These are phyloP conservation scores for Lipomyces chichibuensis DNA, from an alignment of 805 yeast genomes.

Conservation along the genomic window DNA sequence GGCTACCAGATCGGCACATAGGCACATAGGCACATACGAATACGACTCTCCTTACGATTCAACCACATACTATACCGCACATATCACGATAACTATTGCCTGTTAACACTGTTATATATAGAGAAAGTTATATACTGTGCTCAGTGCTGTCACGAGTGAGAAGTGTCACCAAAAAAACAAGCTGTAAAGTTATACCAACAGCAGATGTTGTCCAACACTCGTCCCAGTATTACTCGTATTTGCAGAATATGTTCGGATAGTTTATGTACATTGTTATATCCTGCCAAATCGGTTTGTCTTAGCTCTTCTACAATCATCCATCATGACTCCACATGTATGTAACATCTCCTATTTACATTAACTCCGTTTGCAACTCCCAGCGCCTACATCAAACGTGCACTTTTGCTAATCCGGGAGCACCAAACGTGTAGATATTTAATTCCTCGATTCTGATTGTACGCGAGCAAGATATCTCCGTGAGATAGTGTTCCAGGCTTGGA, in stretches of 20 bases:
- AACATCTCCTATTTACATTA: neutral
- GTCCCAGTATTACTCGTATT: neutral
- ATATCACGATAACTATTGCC: neutral
- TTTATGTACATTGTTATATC: neutral
- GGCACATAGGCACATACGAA: too few relatives aligned
- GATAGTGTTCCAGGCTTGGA: constrained; percentile 87
- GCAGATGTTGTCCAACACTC: too few relatives aligned
- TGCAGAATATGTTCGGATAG: neutral
- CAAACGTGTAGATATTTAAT: neutral
- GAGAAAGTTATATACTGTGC: neutral
- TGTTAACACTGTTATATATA: too few relatives aligned
- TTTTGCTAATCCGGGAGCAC: neutral
- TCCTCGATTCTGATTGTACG: constrained; percentile 52
- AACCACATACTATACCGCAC: neutral
- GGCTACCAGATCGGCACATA: too few relatives aligned
- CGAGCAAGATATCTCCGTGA: constrained; percentile 76
- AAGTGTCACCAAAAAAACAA: too few relatives aligned
- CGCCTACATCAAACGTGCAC: neutral
- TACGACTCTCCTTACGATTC: too few relatives aligned
- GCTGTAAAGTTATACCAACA: too few relatives aligned
- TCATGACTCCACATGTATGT: neutral
- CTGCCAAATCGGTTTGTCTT: neutral
- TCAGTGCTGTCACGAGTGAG: neutral
- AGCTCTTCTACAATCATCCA: neutral
- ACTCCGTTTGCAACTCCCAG: neutral